These are phyloP conservation scores for Achlya hypogyna DNA, from an alignment of 352 stramenopile genomes.

Conservation along the genomic window DNA sequence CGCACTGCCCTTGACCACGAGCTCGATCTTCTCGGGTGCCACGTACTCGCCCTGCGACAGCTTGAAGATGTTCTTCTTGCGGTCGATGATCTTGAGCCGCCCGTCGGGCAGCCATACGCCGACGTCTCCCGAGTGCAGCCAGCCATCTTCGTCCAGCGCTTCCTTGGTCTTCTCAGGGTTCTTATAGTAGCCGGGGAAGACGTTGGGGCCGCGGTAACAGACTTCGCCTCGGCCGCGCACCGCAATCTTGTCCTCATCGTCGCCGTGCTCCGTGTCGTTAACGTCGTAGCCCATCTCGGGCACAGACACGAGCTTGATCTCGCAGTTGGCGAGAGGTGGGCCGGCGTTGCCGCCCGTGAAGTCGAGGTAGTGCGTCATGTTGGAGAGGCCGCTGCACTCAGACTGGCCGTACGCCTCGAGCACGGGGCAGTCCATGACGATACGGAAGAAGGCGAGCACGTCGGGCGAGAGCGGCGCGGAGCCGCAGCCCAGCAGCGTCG, in stretches of 20 bases:
- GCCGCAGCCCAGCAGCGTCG: conserved; percentile 86
- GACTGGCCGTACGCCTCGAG: conserved; percentile 95
- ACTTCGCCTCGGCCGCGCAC: conserved; percentile 15
- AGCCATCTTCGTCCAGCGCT: conserved; percentile 90
- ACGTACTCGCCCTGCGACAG: conserved; percentile 93
- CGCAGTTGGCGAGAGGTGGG: conserved; percentile 59
- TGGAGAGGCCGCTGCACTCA: conserved; percentile 49
- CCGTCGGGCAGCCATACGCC: conserved; percentile 89
- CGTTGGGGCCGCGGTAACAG: conserved; percentile 68
- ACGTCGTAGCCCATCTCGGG: conserved; percentile 94
- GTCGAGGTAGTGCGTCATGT: conserved; percentile 30
- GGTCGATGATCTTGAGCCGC: conserved; percentile 84
- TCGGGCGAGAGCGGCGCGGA: conserved; percentile 88
- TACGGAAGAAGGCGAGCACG: conserved; percentile 92
- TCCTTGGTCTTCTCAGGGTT: conserved; percentile 87
- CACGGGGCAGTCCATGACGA: conserved; percentile 85
- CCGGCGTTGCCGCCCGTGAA: conserved; percentile 84
- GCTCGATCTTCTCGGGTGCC: conserved; percentile 95
- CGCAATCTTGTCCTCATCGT: neutral
- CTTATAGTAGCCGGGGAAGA: conserved; percentile 88
- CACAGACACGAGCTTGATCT: conserved; percentile 92
- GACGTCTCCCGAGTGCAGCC: conserved; percentile 97
- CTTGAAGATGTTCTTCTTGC: conserved; percentile 94
- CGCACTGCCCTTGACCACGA: conserved; percentile 82
- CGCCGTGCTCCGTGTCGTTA: conserved; percentile 28